A percentile compares a stretch with the other conserved stretches of the same genome.
Conservation (phyloP, 805 yeast species). For the Pichia rugopelliculosa region DNA sequence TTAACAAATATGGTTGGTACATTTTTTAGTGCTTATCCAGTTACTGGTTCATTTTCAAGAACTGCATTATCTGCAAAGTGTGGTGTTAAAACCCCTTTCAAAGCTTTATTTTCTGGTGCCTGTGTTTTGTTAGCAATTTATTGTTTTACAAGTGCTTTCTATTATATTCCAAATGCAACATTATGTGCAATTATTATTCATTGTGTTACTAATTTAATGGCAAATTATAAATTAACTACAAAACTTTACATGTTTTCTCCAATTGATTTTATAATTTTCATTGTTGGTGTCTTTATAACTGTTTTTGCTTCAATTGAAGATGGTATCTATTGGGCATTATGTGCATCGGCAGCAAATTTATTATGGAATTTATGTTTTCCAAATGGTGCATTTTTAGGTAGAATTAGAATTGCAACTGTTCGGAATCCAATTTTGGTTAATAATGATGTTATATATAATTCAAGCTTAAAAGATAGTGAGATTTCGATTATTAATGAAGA, state of each 20-base stretch:
- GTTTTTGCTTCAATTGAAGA: constrained; percentile 74
- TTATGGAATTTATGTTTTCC: constrained; percentile 75
- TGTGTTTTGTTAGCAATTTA: constrained; percentile 83
- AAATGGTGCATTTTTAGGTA: constrained; percentile 74
- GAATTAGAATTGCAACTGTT: constrained; percentile 64
- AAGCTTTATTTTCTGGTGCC: constrained; percentile 84
- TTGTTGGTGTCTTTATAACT: constrained; percentile 64
- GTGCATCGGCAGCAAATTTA: constrained; percentile 71
- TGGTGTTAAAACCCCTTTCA: constrained; percentile 92
- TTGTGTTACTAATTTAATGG: constrained; percentile 83
- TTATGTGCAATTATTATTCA: constrained; percentile 83
- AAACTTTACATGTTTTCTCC: constrained; percentile 69
- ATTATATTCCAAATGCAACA: constrained; percentile 83
- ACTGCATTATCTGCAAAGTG: constrained; percentile 90
- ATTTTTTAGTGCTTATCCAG: constrained; percentile 87
- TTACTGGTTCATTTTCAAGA: constrained; percentile 92
- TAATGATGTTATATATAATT: constrained; percentile 12
- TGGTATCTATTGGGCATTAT: constrained; percentile 87
- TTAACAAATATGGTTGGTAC: constrained; percentile 84
- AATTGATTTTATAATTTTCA: constrained; percentile 61
- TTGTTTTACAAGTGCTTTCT: constrained; percentile 74
- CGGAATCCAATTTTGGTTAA: constrained; percentile 44
- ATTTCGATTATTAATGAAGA: not conserved
- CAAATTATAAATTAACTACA: constrained; percentile 59
- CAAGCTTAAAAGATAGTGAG: not conserved